phyloP scores from a whole-genome alignment of 176 grass and related monocot genomes.

The Hsuehochloa calcarea region DNA sequence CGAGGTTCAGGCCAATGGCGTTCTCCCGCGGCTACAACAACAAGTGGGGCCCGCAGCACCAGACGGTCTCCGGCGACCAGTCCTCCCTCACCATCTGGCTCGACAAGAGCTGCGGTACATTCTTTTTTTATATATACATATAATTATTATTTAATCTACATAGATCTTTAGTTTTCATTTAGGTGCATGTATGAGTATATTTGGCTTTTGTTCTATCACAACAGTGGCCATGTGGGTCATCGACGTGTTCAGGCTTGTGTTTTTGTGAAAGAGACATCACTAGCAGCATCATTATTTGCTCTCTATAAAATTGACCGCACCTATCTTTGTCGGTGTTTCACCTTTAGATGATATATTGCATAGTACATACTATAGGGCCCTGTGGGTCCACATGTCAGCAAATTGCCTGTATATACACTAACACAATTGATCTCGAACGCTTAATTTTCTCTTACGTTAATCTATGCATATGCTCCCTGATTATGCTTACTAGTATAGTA shows the following conservation, averaged over 20 bases:
- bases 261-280: background rate
- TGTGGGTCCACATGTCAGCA: background rate
- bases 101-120: conserved; percentile 43
- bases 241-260: background rate
- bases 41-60: conserved; percentile 72
- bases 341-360: background rate
- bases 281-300: background rate
- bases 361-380: background rate
- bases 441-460: background rate
- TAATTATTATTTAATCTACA: too few species aligned
- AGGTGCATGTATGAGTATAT: background rate
- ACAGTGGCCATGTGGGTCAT: background rate
- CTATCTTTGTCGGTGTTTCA: background rate
- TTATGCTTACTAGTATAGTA: background rate
- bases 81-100: conserved; percentile 60
- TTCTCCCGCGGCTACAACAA: conserved; percentile 52
- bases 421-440: background rate
- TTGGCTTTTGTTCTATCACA: background rate
- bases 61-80: conserved; percentile 54
- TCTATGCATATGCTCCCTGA: background rate
- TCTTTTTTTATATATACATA: background rate
- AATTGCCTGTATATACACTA: too few species aligned
- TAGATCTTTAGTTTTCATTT: background rate
- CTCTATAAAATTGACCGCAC: background rate
- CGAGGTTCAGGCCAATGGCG: conserved; percentile 20